A percentile compares a stretch with the other conserved stretches of the same genome.
phyloP scores from a whole-genome alignment of 2,329 filamentous ascomycete genomes.

The Xylaria sp. region DNA sequence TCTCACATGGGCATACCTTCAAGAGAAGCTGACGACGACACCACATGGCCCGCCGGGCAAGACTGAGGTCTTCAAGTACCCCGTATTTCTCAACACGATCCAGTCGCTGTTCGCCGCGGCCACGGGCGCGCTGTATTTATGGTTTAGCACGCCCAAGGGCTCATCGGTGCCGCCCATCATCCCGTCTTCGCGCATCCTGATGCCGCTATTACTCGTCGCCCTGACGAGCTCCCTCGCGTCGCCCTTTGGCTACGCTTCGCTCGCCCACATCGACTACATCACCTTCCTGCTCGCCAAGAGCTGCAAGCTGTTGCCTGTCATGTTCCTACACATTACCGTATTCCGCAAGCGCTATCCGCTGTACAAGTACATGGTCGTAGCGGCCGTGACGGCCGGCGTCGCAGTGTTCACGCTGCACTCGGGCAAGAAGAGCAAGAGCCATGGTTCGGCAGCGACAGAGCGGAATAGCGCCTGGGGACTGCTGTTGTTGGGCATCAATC shows the following conservation, averaged over 20 bases:
- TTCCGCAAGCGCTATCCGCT: conserved; percentile 90
- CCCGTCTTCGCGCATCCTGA: conserved; percentile 77
- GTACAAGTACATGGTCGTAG: conserved; percentile 96
- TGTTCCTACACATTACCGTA: conserved; percentile 93
- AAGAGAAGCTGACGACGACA: conserved; percentile 97
- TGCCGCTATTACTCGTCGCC: conserved; percentile 84
- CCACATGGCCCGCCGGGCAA: conserved; percentile 74
- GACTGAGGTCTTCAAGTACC: conserved; percentile 87
- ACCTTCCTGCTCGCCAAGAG: conserved; percentile 97
- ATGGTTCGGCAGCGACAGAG: conserved; percentile 59
- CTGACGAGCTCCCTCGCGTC: conserved; percentile 88
- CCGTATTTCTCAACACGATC: conserved; percentile 95
- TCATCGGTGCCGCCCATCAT: conserved; percentile 73
- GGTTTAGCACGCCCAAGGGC: conserved; percentile 67
- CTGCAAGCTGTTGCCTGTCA: conserved; percentile 98
- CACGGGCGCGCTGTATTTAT: conserved; percentile 84
- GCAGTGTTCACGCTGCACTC: conserved; percentile 94
- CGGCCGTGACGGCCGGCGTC: conserved; percentile 89
- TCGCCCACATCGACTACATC: conserved; percentile 96
- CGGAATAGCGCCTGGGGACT: conserved; percentile 81
- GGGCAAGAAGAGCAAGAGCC: conserved; percentile 64
- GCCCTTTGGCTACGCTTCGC: conserved; percentile 94
- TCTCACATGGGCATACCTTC: conserved; percentile 94
- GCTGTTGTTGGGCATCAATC: conserved; percentile 84
- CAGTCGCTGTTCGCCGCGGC: conserved; percentile 90